Conservation (phyloP, 2,329 filamentous ascomycete species). For the Fusarium protoensiforme region DNA sequence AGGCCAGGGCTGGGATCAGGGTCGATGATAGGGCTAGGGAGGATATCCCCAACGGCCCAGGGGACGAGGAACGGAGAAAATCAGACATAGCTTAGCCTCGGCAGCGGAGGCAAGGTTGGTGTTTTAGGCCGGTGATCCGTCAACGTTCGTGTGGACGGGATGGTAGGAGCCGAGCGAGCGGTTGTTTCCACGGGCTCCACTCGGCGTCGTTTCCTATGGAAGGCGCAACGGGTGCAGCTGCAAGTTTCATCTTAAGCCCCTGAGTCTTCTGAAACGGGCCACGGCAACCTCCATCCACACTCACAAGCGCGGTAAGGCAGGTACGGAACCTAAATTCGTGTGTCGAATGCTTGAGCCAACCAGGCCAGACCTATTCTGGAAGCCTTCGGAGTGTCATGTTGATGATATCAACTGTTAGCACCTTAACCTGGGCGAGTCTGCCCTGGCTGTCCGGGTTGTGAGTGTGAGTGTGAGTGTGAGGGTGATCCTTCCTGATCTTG, state of each 20-base stretch:
- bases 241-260: conserved; percentile 35
- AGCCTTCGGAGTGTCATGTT: conserved; percentile 12
- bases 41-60: not conserved
- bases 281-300: not conserved
- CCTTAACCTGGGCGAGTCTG: not conserved
- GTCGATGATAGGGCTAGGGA: conserved; percentile 21
- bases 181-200: conserved; percentile 25
- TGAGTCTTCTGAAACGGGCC: conserved; percentile 37
- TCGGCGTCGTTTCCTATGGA: conserved; percentile 2
- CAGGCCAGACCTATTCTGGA: conserved; percentile 8
- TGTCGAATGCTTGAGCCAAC: not conserved
- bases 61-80: not conserved
- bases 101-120: conserved; percentile 7
- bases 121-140: conserved; percentile 22
- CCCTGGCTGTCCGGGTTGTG: not conserved
- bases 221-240: conserved; percentile 8
- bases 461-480: not conserved
- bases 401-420: not conserved
- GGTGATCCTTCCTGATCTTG: conserved; percentile 20
- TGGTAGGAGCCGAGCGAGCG: conserved; percentile 10
- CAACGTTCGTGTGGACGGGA: conserved; percentile 6
- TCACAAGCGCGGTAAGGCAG: conserved; percentile 9
- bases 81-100: conserved; percentile 8
- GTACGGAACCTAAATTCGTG: conserved; percentile 8
- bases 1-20: conserved; percentile 20